Percentiles rank a stretch among this genome's conserved stretches.
These are phyloP conservation scores for Moesziomyces parantarcticus DNA, from an alignment of 1,284 basidiomycete genomes.

Conservation along the genomic window DNA sequence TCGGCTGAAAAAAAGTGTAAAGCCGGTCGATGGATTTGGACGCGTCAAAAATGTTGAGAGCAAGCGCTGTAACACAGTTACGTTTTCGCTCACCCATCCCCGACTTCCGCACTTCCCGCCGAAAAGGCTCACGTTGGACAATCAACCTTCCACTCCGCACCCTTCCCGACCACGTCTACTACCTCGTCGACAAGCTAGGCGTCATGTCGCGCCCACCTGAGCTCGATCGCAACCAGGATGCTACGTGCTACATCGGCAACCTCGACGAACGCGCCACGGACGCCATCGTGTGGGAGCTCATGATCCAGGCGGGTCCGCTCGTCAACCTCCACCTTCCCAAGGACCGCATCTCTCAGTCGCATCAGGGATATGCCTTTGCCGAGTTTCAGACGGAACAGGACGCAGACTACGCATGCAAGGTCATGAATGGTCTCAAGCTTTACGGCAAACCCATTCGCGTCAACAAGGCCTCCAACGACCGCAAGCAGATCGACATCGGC, in stretches of 20 bases:
- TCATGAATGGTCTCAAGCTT: slow-evolving; percentile 99
- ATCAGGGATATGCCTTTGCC: slow-evolving; percentile 99
- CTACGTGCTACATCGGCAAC: slow-evolving; percentile 76
- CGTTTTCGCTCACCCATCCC: too few species aligned
- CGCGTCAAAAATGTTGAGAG: neutral
- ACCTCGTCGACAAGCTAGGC: neutral
- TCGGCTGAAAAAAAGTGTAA: neutral
- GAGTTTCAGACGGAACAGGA: slow-evolving; percentile 98
- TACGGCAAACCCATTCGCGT: slow-evolving; percentile 98
- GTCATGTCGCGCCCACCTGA: slow-evolving; percentile 56
- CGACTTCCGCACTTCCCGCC: too few species aligned
- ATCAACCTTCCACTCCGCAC: too few species aligned
- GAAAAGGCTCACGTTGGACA: too few species aligned
- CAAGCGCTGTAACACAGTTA: too few species aligned
- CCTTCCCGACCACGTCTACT: too few species aligned
- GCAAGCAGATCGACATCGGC: slow-evolving; percentile 96
- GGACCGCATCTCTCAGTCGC: slow-evolving; percentile 95
- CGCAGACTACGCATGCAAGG: slow-evolving; percentile 98
- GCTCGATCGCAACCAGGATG: slow-evolving; percentile 66
- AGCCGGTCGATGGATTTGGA: neutral
- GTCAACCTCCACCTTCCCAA: slow-evolving; percentile 89
- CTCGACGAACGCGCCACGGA: slow-evolving; percentile 94
- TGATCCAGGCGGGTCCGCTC: slow-evolving; percentile 97
- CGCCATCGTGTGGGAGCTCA: slow-evolving; percentile 95
- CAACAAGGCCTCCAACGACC: slow-evolving; percentile 93